phyloP scores from a whole-genome alignment of 805 yeast genomes.

The Pichia nakasei region DNA sequence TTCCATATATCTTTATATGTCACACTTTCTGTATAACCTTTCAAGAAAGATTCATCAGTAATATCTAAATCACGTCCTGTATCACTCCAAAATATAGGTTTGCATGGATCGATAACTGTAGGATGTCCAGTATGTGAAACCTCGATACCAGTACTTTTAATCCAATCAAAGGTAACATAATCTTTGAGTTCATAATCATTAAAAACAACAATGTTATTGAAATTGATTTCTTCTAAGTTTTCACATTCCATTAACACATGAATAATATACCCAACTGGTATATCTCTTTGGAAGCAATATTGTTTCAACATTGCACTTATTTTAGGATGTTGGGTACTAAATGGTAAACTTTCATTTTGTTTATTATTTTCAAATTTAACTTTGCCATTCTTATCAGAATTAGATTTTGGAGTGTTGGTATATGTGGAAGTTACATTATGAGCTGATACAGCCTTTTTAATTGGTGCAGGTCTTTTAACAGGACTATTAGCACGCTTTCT shows the following conservation, averaged over 20 bases:
- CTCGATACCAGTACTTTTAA: constrained; percentile 16
- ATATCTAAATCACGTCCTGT: constrained; percentile 27
- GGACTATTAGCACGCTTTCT: neutral
- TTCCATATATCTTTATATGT: constrained; percentile 39
- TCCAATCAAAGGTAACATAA: constrained; percentile 30
- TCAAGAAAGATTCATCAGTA: constrained; percentile 22
- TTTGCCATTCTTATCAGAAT: neutral
- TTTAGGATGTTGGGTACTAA: constrained; percentile 43
- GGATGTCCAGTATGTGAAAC: constrained; percentile 7
- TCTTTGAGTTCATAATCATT: constrained; percentile 51
- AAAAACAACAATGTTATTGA: constrained; percentile 56
- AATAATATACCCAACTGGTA: constrained; percentile 69
- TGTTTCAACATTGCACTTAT: constrained; percentile 52
- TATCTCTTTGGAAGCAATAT: constrained; percentile 60
- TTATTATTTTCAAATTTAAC: neutral
- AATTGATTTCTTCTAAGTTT: constrained; percentile 44
- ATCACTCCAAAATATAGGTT: constrained; percentile 24
- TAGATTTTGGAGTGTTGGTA: no score
- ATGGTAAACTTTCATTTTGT: constrained; percentile 19
- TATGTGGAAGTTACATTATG: neutral
- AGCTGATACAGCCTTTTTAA: neutral
- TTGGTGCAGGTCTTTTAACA: neutral
- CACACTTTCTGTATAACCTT: constrained; percentile 22
- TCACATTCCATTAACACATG: constrained; percentile 64
- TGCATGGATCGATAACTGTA: constrained; percentile 7